These are phyloP conservation scores for Inosperma sp. DNA, from an alignment of 768 basidiomycete genomes.

Conservation along the genomic window DNA sequence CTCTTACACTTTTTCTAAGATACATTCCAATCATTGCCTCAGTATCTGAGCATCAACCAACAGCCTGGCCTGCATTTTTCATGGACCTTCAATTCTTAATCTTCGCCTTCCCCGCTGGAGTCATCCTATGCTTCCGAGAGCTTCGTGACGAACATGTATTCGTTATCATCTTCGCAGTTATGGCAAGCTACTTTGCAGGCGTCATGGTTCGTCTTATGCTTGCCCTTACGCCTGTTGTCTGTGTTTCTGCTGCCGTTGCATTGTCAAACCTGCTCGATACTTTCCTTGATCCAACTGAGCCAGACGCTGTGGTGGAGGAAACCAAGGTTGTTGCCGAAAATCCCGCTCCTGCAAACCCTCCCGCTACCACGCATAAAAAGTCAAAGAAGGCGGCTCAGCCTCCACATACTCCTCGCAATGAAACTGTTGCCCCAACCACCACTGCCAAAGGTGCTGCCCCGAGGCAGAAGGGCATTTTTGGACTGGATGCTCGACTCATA, in stretches of 20 bases:
- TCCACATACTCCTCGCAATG: slow-evolving; percentile 33
- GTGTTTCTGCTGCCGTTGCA: slow-evolving; percentile 88
- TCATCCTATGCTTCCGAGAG: slow-evolving; percentile 89
- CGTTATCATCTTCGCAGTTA: slow-evolving; percentile 94
- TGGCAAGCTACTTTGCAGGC: slow-evolving; percentile 97
- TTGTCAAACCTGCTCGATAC: slow-evolving; percentile 84
- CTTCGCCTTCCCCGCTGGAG: slow-evolving; percentile 96
- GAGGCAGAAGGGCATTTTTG: slow-evolving; percentile 65
- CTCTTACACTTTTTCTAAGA: slow-evolving; percentile 34
- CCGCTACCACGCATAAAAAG: slow-evolving; percentile 46
- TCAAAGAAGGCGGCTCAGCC: slow-evolving; percentile 48
- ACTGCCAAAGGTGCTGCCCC: slow-evolving; percentile 31
- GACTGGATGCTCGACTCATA: slow-evolving; percentile 74
- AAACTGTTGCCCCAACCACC: slow-evolving; percentile 38
- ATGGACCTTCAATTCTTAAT: slow-evolving; percentile 99
- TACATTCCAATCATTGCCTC: slow-evolving; percentile 98
- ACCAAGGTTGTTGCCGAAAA: slow-evolving; percentile 27
- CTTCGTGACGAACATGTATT: slow-evolving; percentile 96
- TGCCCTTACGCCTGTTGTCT: slow-evolving; percentile 94
- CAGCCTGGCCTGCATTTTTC: slow-evolving; percentile 99
- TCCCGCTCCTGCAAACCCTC: slow-evolving; percentile 20
- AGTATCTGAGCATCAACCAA: slow-evolving; percentile 98
- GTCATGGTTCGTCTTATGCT: slow-evolving; percentile 99
- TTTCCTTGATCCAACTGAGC: slow-evolving; percentile 82
- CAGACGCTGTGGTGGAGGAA: slow-evolving; percentile 37